Conservation (phyloP, 208 protist genomes). For the Giardia duodenalis region DNA sequence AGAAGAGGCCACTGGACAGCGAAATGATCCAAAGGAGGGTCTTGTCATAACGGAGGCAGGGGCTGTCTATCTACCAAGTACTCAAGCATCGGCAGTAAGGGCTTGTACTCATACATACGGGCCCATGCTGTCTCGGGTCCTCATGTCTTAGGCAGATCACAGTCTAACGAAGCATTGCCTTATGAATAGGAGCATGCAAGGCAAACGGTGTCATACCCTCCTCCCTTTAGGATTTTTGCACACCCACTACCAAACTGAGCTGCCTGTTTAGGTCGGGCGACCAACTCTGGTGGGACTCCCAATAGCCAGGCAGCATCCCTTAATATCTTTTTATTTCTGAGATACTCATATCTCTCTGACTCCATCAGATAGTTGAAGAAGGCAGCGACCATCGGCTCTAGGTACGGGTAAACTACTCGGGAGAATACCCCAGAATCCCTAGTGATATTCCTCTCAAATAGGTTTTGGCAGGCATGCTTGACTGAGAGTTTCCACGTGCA, state of each 20-base stretch:
- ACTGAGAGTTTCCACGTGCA: background rate
- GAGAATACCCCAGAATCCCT: background rate
- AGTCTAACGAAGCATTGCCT: no score
- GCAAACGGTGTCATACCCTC: background rate
- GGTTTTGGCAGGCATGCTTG: background rate
- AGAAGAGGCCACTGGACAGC: no score
- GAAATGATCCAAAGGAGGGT: no score
- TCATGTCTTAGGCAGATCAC: no score
- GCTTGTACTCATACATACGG: no score
- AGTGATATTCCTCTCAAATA: background rate
- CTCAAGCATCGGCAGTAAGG: no score
- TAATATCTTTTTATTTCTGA: background rate
- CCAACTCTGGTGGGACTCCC: background rate
- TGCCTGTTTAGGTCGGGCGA: background rate
- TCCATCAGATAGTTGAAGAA: background rate
- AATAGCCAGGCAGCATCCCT: background rate
- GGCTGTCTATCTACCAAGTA: no score
- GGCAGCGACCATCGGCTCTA: background rate
- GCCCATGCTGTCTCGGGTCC: no score
- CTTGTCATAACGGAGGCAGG: no score
- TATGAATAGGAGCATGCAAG: no score
- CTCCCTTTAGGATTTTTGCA: background rate
- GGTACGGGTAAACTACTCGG: background rate
- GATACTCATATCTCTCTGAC: background rate
- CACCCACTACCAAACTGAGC: background rate